Evolutionary conservation across 2,329 filamentous ascomycete genomes (phyloP).

Genomic region (Sporothrix pseudoabietina): DNA sequence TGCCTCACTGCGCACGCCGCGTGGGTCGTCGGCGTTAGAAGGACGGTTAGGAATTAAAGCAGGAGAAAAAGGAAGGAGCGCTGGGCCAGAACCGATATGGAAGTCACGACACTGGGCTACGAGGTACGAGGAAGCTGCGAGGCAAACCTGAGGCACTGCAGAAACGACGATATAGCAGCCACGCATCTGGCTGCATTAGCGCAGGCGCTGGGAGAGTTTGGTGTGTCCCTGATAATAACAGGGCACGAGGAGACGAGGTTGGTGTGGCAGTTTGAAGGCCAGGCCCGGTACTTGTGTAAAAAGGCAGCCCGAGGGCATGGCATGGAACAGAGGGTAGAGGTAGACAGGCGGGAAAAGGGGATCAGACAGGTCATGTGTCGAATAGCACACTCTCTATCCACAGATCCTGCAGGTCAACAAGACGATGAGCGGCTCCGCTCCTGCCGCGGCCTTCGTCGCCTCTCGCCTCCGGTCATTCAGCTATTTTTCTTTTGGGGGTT

Average conservation of each 20-base stretch:
- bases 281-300: conserved; percentile 13
- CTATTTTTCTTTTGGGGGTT: not conserved
- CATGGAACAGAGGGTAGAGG: not conserved
- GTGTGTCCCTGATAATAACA: not conserved
- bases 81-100: not conserved
- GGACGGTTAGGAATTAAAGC: not conserved
- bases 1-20: not conserved
- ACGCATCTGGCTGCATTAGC: conserved; percentile 20
- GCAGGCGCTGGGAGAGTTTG: conserved; percentile 10
- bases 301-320: not conserved
- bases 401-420: conserved; percentile 11
- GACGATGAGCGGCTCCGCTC: conserved; percentile 5
- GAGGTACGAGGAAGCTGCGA: conserved; percentile 10
- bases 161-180: conserved; percentile 22
- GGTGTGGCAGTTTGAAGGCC: conserved; percentile 13
- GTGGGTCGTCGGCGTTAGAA: not conserved
- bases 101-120: not conserved
- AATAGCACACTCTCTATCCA: not conserved
- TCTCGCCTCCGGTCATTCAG: not conserved
- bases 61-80: conserved; percentile 6
- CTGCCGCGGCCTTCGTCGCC: not conserved
- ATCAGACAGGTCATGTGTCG: conserved; percentile 23
- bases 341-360: conserved; percentile 5
- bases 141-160: conserved; percentile 6
- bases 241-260: conserved; percentile 2